Base-by-base conservation (phyloP, 1,139 yeast species). In the Maudiozyma humilis region DNA sequence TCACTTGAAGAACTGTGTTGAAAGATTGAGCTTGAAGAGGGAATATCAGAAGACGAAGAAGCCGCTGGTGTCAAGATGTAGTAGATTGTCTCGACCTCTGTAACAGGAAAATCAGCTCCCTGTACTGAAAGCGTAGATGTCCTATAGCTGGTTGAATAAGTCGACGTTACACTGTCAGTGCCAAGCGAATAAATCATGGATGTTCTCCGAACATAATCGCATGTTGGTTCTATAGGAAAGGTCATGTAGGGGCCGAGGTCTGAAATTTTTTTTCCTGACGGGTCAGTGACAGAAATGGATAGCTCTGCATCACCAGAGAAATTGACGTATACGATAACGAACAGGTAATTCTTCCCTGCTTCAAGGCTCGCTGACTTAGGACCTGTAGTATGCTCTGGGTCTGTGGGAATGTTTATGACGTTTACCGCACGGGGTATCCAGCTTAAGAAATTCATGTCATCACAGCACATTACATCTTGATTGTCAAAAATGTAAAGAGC, bases 391-490 rank as follows among this genome's bases (percentile, higher is more conserved):
- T 34, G 18, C 4, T 14, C 25, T 7, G 36, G 25, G 3, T 34
- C 25, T 2, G 36, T 10, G 17, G 36, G 36, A 8, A 34, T 34
- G 19, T 34, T 14, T 6, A 17, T 17, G 4, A 34, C 25, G 14
- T 34, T 23, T 4, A 25, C 8, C 3, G 25, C 2, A 10, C n/a
- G 17, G 4, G 36, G 25, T 3, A 35, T 15, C 38, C 38, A 35
- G 15, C 8, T 10, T 3, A 17, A 18, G 23, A 35, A 20, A 23
- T 35, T 18, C 38, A 35, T 16, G 15, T 35, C 38, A 13, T 35
- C 31, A 35, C 38, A 35, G 23, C 38, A 35, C 17, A 20, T 15
- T 30, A 35, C 23, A 13, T 14, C 38, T 20, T 29, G 38, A 16
- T 35, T 20, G 8, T 35, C 30, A 20, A 10, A 35, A 17, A 35